These are phyloP conservation scores for Dothideomycetes sp. DNA, from an alignment of 2,329 filamentous ascomycete genomes.

Conservation along the genomic window DNA sequence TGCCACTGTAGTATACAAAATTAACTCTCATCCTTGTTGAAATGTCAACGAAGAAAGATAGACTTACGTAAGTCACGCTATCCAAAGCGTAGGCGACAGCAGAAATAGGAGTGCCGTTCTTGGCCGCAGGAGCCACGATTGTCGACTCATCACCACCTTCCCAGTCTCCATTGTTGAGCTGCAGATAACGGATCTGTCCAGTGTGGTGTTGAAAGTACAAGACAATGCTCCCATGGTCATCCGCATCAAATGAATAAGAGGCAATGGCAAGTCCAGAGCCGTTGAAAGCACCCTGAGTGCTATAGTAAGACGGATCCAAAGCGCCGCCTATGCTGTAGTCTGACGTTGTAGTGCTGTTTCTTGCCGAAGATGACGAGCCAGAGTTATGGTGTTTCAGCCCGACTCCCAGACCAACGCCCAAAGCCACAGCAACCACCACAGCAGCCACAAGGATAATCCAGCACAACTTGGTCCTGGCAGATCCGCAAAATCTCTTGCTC, in stretches of 20 bases:
- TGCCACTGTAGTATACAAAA: conserved; percentile 19
- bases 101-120: conserved; percentile 31
- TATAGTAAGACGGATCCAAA: conserved; percentile 26
- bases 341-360: conserved; percentile 1
- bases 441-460: conserved; percentile 15
- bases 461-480: conserved; percentile 12
- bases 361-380: conserved; percentile 6
- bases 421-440: conserved; percentile 22
- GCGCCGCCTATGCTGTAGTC: conserved; percentile 26
- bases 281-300: conserved; percentile 32
- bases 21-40: not conserved
- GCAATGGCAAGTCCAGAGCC: conserved; percentile 36
- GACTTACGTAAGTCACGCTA: conserved; percentile 23
- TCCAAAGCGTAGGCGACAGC: conserved; percentile 30
- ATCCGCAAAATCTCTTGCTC: conserved; percentile 13
- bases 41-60: not conserved
- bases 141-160: conserved; percentile 26
- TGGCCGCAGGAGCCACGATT: conserved; percentile 30
- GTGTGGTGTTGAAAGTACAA: conserved; percentile 35
- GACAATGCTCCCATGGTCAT: conserved; percentile 24
- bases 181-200: conserved; percentile 30
- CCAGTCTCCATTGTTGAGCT: conserved; percentile 27
- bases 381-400: conserved; percentile 16
- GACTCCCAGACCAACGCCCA: conserved; percentile 26
- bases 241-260: conserved; percentile 26